phyloP scores from a whole-genome alignment of 192 early-diverging fungal species.

The Backusella australiensis region DNA sequence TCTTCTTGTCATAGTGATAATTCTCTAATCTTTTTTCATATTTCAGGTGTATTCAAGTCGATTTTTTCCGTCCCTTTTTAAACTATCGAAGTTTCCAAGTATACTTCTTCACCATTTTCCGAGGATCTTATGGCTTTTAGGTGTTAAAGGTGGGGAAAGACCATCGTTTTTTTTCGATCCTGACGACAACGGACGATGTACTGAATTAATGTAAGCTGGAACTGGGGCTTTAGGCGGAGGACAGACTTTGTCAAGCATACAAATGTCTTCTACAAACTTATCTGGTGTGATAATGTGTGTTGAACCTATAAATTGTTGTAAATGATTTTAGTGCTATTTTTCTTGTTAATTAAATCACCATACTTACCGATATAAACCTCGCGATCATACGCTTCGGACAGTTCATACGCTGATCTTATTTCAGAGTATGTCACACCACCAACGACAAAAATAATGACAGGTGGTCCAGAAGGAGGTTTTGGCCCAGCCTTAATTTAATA shows the following conservation, averaged over 20 bases:
- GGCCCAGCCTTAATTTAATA: slow-evolving; percentile 20
- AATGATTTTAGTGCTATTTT: not conserved
- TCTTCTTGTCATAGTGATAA: not conserved
- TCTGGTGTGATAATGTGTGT: slow-evolving; percentile 70
- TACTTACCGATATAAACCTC: slow-evolving; percentile 71
- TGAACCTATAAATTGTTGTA: slow-evolving; percentile 51
- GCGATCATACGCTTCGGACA: slow-evolving; percentile 55
- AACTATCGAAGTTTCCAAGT: not conserved
- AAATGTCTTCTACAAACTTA: slow-evolving; percentile 64
- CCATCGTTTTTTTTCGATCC: not conserved
- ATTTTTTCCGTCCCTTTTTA: not conserved
- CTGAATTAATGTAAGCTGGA: slow-evolving; percentile 35
- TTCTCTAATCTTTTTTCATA: not conserved
- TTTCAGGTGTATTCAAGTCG: not conserved
- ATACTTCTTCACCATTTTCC: not conserved
- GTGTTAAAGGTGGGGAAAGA: not conserved
- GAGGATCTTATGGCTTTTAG: not conserved
- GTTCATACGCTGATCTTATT: slow-evolving; percentile 66
- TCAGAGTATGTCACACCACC: slow-evolving; percentile 83
- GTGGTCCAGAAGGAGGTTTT: slow-evolving; percentile 35
- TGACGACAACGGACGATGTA: not conserved
- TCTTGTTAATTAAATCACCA: not conserved
- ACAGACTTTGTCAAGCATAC: slow-evolving; percentile 50
- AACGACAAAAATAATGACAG: slow-evolving; percentile 75
- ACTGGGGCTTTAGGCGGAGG: slow-evolving; percentile 34